phyloP scores from a whole-genome alignment of 1,284 basidiomycete genomes.

The Leccinum fallax region DNA sequence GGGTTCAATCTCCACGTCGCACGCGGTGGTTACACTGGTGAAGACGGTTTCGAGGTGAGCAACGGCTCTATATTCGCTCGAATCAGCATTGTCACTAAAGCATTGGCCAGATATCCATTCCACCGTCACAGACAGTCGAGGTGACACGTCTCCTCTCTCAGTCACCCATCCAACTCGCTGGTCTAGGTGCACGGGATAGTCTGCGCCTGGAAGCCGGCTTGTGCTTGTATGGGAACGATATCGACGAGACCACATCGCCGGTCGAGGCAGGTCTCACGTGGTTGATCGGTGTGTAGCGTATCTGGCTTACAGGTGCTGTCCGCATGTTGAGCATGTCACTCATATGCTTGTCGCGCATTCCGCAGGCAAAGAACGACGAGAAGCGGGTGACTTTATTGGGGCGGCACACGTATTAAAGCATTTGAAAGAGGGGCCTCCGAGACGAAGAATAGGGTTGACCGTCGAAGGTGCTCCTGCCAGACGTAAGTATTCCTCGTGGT shows the following conservation, averaged over 20 bases:
- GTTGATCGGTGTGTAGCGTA: slow-evolving; percentile 73
- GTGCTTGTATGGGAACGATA: slow-evolving; percentile 95
- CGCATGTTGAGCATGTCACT: neutral
- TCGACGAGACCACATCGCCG: slow-evolving; percentile 85
- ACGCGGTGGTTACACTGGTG: slow-evolving; percentile 97
- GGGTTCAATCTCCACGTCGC: slow-evolving; percentile 88
- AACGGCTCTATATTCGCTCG: neutral
- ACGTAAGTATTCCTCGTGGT: slow-evolving; percentile 45
- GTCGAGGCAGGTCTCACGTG: slow-evolving; percentile 92
- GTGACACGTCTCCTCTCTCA: slow-evolving; percentile 76
- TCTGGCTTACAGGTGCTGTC: neutral
- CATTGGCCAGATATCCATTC: slow-evolving; percentile 79
- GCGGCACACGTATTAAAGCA: slow-evolving; percentile 78
- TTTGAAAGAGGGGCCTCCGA: slow-evolving; percentile 77
- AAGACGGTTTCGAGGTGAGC: slow-evolving; percentile 94
- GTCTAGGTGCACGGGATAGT: slow-evolving; percentile 92
- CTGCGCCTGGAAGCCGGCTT: slow-evolving; percentile 96
- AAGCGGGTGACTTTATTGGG: slow-evolving; percentile 80
- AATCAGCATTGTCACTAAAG: neutral
- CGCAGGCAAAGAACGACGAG: slow-evolving; percentile 78
- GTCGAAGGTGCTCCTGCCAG: slow-evolving; percentile 88
- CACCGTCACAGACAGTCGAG: slow-evolving; percentile 72
- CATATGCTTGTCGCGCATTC: neutral
- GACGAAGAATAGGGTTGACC: slow-evolving; percentile 83
- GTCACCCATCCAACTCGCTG: slow-evolving; percentile 81